phyloP scores from a whole-genome alignment of 306 rosid species.

The Coriaria nepalensis region DNA sequence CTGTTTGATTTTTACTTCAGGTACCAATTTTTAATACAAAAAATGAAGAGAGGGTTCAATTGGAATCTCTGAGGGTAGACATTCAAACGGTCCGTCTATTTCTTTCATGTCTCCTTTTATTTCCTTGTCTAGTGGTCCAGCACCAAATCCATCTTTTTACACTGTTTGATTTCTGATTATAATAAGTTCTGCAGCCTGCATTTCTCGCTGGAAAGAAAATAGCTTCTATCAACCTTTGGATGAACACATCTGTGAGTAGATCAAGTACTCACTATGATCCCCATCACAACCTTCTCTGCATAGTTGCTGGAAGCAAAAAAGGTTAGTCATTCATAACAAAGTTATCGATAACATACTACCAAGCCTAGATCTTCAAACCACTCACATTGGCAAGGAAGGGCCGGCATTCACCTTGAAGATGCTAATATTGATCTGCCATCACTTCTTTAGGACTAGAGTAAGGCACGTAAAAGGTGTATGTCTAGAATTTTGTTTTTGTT shows the following conservation, averaged over 20 bases:
- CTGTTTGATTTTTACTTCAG: slow-evolving; percentile 26
- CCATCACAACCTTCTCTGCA: slow-evolving; percentile 75
- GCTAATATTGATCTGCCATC: no score
- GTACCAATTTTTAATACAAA: slow-evolving; percentile 54
- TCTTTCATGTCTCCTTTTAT: slow-evolving; percentile 13
- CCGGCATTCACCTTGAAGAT: no score
- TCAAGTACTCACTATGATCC: slow-evolving; percentile 99
- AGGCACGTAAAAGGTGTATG: no score
- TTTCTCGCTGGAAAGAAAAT: slow-evolving; percentile 47
- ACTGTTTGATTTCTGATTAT: slow-evolving; percentile 6
- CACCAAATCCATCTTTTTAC: slow-evolving; percentile 4
- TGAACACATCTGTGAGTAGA: slow-evolving; percentile 76
- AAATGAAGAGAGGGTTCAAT: slow-evolving; percentile 50
- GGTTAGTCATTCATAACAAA: slow-evolving; percentile 23
- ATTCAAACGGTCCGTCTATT: slow-evolving; percentile 40
- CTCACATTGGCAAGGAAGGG: no score
- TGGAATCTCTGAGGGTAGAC: slow-evolving; percentile 51
- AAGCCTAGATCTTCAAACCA: no score
- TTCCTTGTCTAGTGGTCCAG: slow-evolving; percentile 4
- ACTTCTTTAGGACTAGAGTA: no score
- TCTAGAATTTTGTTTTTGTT: no score
- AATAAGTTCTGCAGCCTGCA: slow-evolving; percentile 39
- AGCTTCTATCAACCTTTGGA: slow-evolving; percentile 80
- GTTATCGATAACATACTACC: neutral
- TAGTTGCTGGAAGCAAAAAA: slow-evolving; percentile 79